Evolutionary conservation across 768 basidiomycete genomes (phyloP).

Genomic region (Russula sp.): DNA sequence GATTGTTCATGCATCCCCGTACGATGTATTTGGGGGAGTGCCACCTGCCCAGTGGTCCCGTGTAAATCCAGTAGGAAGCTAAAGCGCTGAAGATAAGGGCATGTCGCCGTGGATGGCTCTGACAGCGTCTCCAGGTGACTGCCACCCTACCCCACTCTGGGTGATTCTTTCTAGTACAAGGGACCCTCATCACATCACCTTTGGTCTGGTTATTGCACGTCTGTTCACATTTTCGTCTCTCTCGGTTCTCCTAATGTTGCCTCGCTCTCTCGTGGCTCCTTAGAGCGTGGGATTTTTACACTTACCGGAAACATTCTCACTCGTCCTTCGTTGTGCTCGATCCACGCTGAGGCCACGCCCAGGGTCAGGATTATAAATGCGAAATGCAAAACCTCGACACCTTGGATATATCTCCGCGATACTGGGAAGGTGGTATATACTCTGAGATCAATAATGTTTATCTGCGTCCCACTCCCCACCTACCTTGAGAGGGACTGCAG

Average conservation of each 20-base stretch:
- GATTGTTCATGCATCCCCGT: neutral
- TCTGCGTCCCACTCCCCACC: neutral
- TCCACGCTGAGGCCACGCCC: neutral
- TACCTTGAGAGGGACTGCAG: no score
- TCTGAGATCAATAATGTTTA: neutral
- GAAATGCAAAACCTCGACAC: neutral
- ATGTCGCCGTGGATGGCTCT: neutral
- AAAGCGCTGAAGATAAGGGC: neutral
- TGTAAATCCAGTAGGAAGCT: neutral
- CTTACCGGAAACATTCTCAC: neutral
- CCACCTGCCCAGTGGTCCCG: no score
- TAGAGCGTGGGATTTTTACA: neutral
- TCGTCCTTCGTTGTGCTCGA: neutral
- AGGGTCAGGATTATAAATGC: neutral
- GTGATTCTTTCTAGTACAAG: no score
- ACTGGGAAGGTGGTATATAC: neutral
- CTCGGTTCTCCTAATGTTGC: neutral
- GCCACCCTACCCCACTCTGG: no score
- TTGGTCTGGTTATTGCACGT: neutral
- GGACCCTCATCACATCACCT: no score
- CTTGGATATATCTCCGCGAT: neutral
- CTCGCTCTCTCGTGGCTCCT: neutral
- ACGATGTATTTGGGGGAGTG: neutral
- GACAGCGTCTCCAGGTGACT: no score
- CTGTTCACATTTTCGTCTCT: neutral